Conservation (phyloP, 495 filamentous ascomycete genomes). For the Glarea lozoyensis region DNA sequence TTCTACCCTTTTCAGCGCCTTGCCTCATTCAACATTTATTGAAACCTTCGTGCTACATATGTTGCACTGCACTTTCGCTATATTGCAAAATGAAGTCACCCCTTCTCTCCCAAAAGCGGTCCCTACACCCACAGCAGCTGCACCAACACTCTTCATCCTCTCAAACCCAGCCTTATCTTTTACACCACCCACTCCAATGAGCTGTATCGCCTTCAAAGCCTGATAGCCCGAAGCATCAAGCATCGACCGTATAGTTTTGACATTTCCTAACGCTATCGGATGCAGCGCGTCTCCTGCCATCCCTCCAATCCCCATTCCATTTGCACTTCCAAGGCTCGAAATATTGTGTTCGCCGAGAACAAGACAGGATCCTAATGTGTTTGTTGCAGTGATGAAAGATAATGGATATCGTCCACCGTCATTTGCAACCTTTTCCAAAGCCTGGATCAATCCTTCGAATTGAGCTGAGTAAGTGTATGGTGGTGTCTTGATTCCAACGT, state of each 20-base stretch:
- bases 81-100: slow-evolving; percentile 48
- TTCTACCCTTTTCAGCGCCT: no score
- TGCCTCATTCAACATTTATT: no score
- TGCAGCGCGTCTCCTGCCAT: slow-evolving; percentile 60
- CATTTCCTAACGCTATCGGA: slow-evolving; percentile 66
- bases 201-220: slow-evolving; percentile 33
- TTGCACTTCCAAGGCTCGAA: slow-evolving; percentile 30
- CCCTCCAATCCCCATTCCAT: slow-evolving; percentile 50
- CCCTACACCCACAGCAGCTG: slow-evolving; percentile 51
- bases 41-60: no score
- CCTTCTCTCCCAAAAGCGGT: slow-evolving; percentile 56
- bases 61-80: no score
- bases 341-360: slow-evolving; percentile 28
- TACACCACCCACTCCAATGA: slow-evolving; percentile 65
- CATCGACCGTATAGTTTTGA: slow-evolving; percentile 45
- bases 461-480: slow-evolving; percentile 60
- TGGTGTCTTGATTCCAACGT: slow-evolving; percentile 58
- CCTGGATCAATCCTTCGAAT: slow-evolving; percentile 41
- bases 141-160: slow-evolving; percentile 57
- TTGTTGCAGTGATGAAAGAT: slow-evolving; percentile 60
- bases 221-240: slow-evolving; percentile 33
- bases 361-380: slow-evolving; percentile 61
- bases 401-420: slow-evolving; percentile 23
- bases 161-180: slow-evolving; percentile 44
- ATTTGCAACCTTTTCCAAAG: slow-evolving; percentile 24